Evolutionary conservation across 495 filamentous ascomycete genomes (phyloP).

Genomic region (Talaromyces wortmannii): DNA sequence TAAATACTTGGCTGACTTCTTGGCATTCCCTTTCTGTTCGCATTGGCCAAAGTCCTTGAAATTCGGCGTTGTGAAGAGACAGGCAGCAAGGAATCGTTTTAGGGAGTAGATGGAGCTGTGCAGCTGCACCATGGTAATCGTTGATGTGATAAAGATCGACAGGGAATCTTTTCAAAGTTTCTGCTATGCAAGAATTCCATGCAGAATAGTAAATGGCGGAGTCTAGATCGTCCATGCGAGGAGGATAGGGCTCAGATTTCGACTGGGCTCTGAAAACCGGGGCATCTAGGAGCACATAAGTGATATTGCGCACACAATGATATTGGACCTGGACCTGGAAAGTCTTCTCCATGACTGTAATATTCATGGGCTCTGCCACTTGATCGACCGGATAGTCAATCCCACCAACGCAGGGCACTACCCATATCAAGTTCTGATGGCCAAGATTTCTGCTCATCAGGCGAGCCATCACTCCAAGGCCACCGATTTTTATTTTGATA

Average conservation of each 20-base stretch:
- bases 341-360: constrained; percentile 32
- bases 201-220: constrained; percentile 57
- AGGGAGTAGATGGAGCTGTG: constrained; percentile 55
- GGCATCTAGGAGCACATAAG: constrained; percentile 40
- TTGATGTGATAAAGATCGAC: constrained; percentile 66
- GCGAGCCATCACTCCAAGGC: constrained; percentile 44
- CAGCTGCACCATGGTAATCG: constrained; percentile 61
- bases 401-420: constrained; percentile 43
- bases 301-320: constrained; percentile 41
- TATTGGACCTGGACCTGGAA: constrained; percentile 40
- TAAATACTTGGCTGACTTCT: constrained; percentile 58
- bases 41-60: constrained; percentile 66
- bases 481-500: constrained; percentile 45
- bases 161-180: constrained; percentile 32
- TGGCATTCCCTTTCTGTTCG: constrained; percentile 49
- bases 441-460: constrained; percentile 42
- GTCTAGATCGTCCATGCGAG: constrained; percentile 44
- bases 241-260: constrained; percentile 38
- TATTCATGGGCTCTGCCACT: constrained; percentile 33
- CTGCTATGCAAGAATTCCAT: constrained; percentile 58
- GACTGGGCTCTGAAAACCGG: constrained; percentile 40
- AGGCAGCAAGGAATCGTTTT: constrained; percentile 51
- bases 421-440: constrained; percentile 45
- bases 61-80: constrained; percentile 61
- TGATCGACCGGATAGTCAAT: constrained; percentile 41